Evolutionary conservation across 257 asterid genomes (phyloP).

Genomic region (Solanum chiquidenum): DNA sequence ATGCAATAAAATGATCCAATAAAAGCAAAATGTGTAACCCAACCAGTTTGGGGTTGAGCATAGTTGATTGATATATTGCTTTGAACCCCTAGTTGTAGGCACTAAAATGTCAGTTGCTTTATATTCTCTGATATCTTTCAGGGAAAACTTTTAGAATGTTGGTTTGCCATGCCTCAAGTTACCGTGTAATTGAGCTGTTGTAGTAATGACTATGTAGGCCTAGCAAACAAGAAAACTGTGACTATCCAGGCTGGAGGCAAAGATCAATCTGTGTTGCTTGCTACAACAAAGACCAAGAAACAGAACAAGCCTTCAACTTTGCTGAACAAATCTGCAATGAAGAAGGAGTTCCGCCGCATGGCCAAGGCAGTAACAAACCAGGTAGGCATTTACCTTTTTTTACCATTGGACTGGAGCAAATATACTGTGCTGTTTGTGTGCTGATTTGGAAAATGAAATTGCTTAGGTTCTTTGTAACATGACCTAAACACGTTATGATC

Average conservation of each 20-base stretch:
- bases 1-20: background rate
- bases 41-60: background rate
- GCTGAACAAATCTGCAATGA: conserved; percentile 65
- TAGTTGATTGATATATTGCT: background rate
- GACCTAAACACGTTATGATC: background rate
- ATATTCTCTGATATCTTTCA: background rate
- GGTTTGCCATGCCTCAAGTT: background rate
- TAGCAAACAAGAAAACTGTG: conserved; percentile 92
- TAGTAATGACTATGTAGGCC: conserved; percentile 23
- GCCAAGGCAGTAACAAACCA: conserved; percentile 87
- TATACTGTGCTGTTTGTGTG: background rate
- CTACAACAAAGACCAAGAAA: conserved; percentile 81
- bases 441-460: background rate
- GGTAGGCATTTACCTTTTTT: conserved; percentile 24
- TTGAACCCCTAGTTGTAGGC: background rate
- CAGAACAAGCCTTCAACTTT: conserved; percentile 60
- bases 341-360: conserved; percentile 82
- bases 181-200: background rate
- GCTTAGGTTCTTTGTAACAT: background rate
- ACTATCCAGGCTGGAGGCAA: conserved; percentile 67
- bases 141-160: background rate
- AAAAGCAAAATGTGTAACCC: background rate
- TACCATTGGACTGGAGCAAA: background rate
- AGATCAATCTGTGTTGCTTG: conserved; percentile 72
- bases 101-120: background rate